Conservation (phyloP, 192 early-diverging fungal genomes). For the Oehlia diaphana region DNA sequence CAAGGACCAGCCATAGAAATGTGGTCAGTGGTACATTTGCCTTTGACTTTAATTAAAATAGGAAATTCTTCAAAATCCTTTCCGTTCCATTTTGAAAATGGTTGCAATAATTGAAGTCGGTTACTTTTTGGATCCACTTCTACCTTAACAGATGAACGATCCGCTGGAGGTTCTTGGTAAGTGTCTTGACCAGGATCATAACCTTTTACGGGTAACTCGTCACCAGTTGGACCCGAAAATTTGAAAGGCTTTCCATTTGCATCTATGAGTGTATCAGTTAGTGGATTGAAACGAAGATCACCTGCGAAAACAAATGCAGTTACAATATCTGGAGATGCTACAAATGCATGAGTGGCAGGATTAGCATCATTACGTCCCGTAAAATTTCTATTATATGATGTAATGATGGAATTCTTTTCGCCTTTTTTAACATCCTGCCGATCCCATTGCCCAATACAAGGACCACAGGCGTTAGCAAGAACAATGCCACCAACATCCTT, state of each 20-base stretch:
- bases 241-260: constrained; percentile 93
- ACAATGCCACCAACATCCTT: constrained; percentile 82
- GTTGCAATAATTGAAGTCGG: constrained; percentile 83
- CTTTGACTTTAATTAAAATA: constrained; percentile 93
- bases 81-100: constrained; percentile 87
- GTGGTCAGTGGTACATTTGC: constrained; percentile 99
- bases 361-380: constrained; percentile 99
- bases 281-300: constrained; percentile 91
- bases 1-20: constrained; percentile 92
- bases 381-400: constrained; percentile 99
- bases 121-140: constrained; percentile 80
- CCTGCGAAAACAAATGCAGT: constrained; percentile 96
- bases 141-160: constrained; percentile 75
- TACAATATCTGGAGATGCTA: constrained; percentile 91
- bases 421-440: constrained; percentile 96
- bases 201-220: constrained; percentile 87
- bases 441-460: constrained; percentile 99
- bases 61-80: constrained; percentile 78
- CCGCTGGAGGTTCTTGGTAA: constrained; percentile 90
- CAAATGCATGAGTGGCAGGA: constrained; percentile 95
- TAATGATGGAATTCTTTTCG: constrained; percentile 96
- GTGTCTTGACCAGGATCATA: constrained; percentile 94
- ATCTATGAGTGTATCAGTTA: constrained; percentile 85
- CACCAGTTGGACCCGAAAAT: constrained; percentile 81
- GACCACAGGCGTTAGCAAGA: constrained; percentile 97